Evolutionary conservation across 345 rosid genomes (phyloP).

Genomic region (Camelina laxa): DNA sequence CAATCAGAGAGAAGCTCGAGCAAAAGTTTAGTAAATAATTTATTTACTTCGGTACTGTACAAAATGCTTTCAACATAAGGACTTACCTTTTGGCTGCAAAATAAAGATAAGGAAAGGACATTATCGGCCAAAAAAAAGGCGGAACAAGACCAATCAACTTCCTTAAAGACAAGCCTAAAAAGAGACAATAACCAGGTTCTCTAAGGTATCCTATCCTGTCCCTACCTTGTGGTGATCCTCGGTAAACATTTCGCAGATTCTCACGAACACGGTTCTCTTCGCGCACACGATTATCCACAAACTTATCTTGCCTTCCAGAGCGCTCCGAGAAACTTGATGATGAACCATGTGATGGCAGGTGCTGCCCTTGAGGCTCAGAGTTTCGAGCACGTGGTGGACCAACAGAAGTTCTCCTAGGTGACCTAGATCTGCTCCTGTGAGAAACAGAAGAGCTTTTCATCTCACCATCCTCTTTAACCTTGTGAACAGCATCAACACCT

Average conservation of each 20-base stretch:
- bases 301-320: conserved; percentile 74
- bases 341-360: conserved; percentile 57
- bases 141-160: conserved; percentile 45
- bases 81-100: conserved; percentile 99
- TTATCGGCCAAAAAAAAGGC: conserved; percentile 33
- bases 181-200: conserved; percentile 59
- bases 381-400: conserved; percentile 66
- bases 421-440: conserved; percentile 83
- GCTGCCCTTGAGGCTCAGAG: conserved; percentile 68
- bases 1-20: conserved; percentile 57
- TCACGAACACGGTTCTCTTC: conserved; percentile 62
- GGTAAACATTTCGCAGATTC: conserved; percentile 68
- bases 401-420: conserved; percentile 69
- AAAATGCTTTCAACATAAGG: conserved; percentile 72
- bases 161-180: conserved; percentile 44
- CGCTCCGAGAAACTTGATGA: conserved; percentile 70
- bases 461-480: conserved; percentile 74
- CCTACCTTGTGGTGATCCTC: conserved; percentile 99
- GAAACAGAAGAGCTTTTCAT: conserved; percentile 66
- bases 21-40: conserved; percentile 59
- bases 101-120: conserved; percentile 52
- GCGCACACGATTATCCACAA: conserved; percentile 64
- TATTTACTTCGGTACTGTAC: conserved; percentile 68
- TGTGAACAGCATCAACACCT: conserved; percentile 98
- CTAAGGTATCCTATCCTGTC: conserved; percentile 73